phyloP scores from a whole-genome alignment of 768 basidiomycete species.

The Amylocystis lapponica region DNA sequence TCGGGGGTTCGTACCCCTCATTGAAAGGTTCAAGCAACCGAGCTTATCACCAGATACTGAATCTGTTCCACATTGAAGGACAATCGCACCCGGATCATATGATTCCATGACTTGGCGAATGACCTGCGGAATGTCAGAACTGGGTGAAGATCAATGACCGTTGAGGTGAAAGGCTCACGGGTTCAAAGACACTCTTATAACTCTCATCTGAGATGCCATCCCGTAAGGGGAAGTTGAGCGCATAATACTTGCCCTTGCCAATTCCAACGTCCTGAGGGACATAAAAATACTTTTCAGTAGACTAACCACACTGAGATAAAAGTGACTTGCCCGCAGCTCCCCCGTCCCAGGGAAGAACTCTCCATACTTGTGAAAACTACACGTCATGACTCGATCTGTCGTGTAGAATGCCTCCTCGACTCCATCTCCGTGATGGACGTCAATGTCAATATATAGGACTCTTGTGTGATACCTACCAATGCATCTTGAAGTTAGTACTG shows the following conservation, averaged over 20 bases:
- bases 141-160: not conserved
- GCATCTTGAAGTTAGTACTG: not conserved
- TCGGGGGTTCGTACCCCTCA: constrained; percentile 84
- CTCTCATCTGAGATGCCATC: constrained; percentile 95
- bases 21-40: constrained; percentile 93
- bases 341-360: constrained; percentile 99
- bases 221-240: constrained; percentile 90
- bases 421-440: constrained; percentile 98
- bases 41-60: constrained; percentile 95
- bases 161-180: constrained; percentile 38
- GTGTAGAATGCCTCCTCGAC: constrained; percentile 99
- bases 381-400: constrained; percentile 98
- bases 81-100: constrained; percentile 91
- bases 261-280: constrained; percentile 77
- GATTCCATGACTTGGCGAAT: constrained; percentile 91
- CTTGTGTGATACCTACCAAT: constrained; percentile 78
- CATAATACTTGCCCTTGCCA: constrained; percentile 89
- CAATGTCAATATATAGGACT: constrained; percentile 97
- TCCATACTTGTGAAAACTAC: constrained; percentile 97
- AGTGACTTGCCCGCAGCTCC: constrained; percentile 70
- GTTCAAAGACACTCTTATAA: constrained; percentile 93
- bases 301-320: not conserved
- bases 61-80: constrained; percentile 96
- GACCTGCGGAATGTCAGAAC: constrained; percentile 46
- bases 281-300: not conserved